Conservation (phyloP, 768 basidiomycete species). For the Podaxis sp. region DNA sequence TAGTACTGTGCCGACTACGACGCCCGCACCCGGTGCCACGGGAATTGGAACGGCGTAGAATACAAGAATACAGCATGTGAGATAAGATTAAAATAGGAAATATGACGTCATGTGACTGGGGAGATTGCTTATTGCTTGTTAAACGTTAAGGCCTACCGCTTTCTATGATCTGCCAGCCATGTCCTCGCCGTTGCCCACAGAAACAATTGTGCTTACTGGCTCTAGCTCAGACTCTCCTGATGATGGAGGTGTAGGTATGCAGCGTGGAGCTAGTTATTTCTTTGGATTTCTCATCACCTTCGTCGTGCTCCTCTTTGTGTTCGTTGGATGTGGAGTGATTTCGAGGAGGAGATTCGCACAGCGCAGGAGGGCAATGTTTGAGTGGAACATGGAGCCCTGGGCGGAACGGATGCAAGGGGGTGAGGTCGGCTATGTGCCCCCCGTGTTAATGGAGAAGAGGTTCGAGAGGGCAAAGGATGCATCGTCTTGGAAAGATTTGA, state of each 20-base stretch:
- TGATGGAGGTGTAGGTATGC: slow-evolving; percentile 6
- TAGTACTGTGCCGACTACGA: slow-evolving; percentile 36
- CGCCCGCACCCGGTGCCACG: slow-evolving; percentile 14
- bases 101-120: slow-evolving; percentile 10
- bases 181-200: slow-evolving; percentile 4
- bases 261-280: slow-evolving; percentile 40
- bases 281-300: slow-evolving; percentile 51
- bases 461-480: background rate
- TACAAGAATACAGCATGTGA: background rate
- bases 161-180: background rate
- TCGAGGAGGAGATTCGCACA: slow-evolving; percentile 35
- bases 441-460: slow-evolving; percentile 1
- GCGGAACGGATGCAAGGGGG: slow-evolving; percentile 1
- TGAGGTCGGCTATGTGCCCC: slow-evolving; percentile 3
- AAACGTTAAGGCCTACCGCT: too few relatives aligned
- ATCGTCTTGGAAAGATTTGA: slow-evolving; percentile 7
- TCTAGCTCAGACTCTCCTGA: background rate
- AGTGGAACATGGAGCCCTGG: slow-evolving; percentile 16
- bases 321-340: slow-evolving; percentile 46
- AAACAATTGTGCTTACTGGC: background rate
- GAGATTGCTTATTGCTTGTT: background rate
- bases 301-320: slow-evolving; percentile 42
- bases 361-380: slow-evolving; percentile 20
- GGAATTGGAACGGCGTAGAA: background rate
- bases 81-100: background rate